phyloP scores from a whole-genome alignment of 352 stramenopile species.

The Phytophthora vignae region DNA sequence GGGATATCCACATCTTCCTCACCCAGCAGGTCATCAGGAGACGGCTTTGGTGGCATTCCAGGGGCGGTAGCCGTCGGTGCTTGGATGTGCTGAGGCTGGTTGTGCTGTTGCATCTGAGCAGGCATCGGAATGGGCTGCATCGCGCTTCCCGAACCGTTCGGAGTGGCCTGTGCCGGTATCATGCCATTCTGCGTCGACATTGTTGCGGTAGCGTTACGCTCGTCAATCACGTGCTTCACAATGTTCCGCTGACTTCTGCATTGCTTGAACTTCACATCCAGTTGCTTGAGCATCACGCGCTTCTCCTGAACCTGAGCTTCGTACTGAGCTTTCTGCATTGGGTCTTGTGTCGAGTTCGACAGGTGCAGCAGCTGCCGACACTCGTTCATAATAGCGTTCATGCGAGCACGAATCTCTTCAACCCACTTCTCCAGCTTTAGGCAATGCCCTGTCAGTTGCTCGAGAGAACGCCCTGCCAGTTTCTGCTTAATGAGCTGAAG shows the following conservation, averaged over 20 bases:
- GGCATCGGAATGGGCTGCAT: conserved; percentile 65
- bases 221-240: conserved; percentile 84
- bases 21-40: conserved; percentile 59
- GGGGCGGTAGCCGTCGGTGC: neutral
- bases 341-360: conserved; percentile 78
- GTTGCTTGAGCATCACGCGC: conserved; percentile 69
- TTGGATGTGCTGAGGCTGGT: conserved; percentile 27
- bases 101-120: conserved; percentile 45
- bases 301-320: conserved; percentile 81
- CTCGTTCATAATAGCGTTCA: conserved; percentile 88
- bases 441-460: conserved; percentile 81
- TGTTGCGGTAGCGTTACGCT: conserved; percentile 33
- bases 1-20: conserved; percentile 58
- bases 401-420: conserved; percentile 78
- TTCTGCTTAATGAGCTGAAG: conserved; percentile 79
- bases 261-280: conserved; percentile 85
- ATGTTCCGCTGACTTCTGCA: conserved; percentile 82
- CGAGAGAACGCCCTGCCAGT: conserved; percentile 66
- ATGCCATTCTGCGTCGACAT: conserved; percentile 23
- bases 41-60: conserved; percentile 38
- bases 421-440: conserved; percentile 86
- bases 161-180: neutral
- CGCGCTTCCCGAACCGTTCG: conserved; percentile 18
- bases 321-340: conserved; percentile 62
- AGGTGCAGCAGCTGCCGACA: conserved; percentile 80